Evolutionary conservation across 257 asterid genomes (phyloP).

Genomic region (Solanum lycopersicoides): DNA sequence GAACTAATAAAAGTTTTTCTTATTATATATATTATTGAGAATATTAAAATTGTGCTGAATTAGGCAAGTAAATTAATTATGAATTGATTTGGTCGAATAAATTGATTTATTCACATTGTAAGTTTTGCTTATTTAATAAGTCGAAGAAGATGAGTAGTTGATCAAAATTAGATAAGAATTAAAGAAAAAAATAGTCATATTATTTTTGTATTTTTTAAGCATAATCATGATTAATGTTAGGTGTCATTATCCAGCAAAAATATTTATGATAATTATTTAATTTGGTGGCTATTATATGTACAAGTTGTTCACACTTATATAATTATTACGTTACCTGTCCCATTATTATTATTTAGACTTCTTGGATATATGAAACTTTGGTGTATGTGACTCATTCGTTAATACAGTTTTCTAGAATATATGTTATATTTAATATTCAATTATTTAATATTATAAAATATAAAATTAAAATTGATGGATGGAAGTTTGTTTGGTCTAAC

Average conservation of each 20-base stretch:
- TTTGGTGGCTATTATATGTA: constrained; percentile 1
- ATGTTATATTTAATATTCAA: neutral
- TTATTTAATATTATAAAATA: neutral
- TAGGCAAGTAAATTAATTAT: neutral
- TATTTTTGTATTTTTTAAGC: neutral
- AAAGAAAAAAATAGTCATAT: neutral
- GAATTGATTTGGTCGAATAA: neutral
- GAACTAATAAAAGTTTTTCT: neutral
- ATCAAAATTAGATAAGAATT: constrained; percentile 8
- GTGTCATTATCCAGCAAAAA: neutral
- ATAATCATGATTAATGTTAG: neutral
- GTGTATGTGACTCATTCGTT: constrained; percentile 1
- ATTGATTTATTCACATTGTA: neutral
- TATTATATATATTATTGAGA: neutral
- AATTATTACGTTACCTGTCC: neutral
- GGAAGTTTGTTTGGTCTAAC: neutral
- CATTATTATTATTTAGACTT: neutral
- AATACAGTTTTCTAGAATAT: neutral
- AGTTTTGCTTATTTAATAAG: constrained; percentile 7
- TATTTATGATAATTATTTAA: constrained; percentile 5
- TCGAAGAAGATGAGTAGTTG: constrained; percentile 20
- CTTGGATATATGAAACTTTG: constrained; percentile 1
- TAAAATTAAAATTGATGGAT: neutral
- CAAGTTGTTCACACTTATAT: neutral
- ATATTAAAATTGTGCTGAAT: neutral